Evolutionary conservation across 495 filamentous ascomycete species (phyloP).

Genomic region (Aspergillus diversus): DNA sequence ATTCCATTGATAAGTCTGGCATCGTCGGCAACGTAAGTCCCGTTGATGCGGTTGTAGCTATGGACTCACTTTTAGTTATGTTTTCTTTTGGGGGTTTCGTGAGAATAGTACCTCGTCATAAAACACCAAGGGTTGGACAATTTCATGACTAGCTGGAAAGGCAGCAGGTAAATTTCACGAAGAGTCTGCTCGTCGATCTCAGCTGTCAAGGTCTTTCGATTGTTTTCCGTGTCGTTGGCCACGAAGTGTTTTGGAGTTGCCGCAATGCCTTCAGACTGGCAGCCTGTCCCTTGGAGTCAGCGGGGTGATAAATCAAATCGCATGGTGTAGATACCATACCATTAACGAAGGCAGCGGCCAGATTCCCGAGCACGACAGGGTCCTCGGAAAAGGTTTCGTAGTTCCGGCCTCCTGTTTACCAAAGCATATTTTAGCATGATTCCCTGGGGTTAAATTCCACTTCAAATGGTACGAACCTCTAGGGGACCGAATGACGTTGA

Average conservation of each 20-base stretch:
- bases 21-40: background rate
- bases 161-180: background rate
- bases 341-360: background rate
- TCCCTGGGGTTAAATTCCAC: too few relatives aligned
- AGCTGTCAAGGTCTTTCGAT: background rate
- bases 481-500: too few relatives aligned
- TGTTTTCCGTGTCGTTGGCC: background rate
- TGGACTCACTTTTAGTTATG: background rate
- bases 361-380: background rate
- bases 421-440: background rate
- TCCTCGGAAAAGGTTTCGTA: background rate
- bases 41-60: background rate
- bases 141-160: background rate
- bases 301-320: background rate
- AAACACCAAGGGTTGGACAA: background rate
- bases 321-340: background rate
- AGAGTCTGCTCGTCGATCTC: background rate
- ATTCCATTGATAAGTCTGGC: background rate
- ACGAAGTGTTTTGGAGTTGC: background rate
- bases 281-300: background rate
- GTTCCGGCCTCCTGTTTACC: background rate
- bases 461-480: background rate
- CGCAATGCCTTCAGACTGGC: conserved; percentile 1
- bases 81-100: background rate
- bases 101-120: background rate